Percentiles rank a stretch among this genome's conserved stretches.
Conservation (phyloP, 139 green algal species). For the Micractinium sp. region DNA sequence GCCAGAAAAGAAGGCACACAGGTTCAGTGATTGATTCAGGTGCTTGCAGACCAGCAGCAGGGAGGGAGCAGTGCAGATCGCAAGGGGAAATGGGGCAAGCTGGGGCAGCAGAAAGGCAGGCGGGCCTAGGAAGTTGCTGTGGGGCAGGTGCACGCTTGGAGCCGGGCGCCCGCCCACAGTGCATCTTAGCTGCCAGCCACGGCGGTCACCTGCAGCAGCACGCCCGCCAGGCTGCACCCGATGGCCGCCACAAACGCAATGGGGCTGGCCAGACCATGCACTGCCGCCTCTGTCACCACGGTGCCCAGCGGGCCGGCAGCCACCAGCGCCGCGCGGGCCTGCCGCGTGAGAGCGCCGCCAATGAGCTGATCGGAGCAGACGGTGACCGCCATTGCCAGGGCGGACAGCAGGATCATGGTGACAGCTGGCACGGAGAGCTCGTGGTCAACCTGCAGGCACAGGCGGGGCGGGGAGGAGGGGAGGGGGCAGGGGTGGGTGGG, state of each 20-base stretch:
- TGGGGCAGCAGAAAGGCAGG: background rate
- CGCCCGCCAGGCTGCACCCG: constrained; percentile 7
- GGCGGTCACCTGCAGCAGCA: constrained; percentile 24
- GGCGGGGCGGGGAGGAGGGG: background rate
- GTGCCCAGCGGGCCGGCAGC: constrained; percentile 30
- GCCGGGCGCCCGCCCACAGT: too few species aligned
- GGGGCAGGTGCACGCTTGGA: background rate
- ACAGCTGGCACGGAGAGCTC: constrained; percentile 48
- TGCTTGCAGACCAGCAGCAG: too few species aligned
- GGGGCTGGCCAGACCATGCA: constrained; percentile 21
- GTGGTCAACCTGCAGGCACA: constrained; percentile 30
- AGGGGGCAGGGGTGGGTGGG: background rate
- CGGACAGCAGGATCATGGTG: constrained; percentile 39
- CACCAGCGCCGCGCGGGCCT: constrained; percentile 3
- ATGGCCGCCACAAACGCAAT: constrained; percentile 21
- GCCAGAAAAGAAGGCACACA: too few species aligned
- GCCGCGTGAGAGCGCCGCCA: background rate
- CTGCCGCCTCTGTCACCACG: constrained; percentile 13
- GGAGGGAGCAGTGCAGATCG: background rate
- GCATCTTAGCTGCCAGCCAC: background rate
- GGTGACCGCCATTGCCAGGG: background rate
- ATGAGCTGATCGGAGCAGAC: constrained; percentile 21
- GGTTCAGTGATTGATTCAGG: too few species aligned
- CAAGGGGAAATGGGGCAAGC: background rate
- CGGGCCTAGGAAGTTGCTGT: background rate